phyloP scores from a whole-genome alignment of 2,329 filamentous ascomycete species.

The Pseudofabraea citricarpa region DNA sequence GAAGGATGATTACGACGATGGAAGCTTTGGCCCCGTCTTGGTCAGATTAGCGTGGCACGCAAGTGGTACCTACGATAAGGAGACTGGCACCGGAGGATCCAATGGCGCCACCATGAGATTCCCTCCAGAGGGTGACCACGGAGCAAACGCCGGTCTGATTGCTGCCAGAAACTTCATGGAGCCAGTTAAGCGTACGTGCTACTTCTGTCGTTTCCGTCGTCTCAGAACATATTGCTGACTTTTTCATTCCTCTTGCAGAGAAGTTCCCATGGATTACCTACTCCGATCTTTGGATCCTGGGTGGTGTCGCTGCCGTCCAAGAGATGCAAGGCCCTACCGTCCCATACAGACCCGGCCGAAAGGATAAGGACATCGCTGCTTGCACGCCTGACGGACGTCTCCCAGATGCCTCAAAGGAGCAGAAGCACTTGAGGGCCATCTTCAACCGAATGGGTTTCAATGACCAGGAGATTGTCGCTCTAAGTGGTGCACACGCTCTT shows the following conservation, averaged over 20 bases:
- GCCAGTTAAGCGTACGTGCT: conserved; percentile 74
- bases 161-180: conserved; percentile 88
- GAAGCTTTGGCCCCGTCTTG: conserved; percentile 89
- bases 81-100: conserved; percentile 83
- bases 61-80: conserved; percentile 86
- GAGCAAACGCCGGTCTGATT: conserved; percentile 87
- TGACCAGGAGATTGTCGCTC: conserved; percentile 92
- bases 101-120: conserved; percentile 98
- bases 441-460: conserved; percentile 98
- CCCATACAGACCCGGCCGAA: conserved; percentile 82
- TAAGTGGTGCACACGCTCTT: conserved; percentile 79
- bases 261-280: conserved; percentile 95
- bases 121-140: conserved; percentile 80
- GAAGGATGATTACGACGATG: conserved; percentile 93
- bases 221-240: conserved; percentile 12
- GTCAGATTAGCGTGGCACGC: conserved; percentile 91
- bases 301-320: conserved; percentile 79
- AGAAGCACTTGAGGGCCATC: conserved; percentile 81
- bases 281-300: conserved; percentile 95
- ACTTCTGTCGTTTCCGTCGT: neutral
- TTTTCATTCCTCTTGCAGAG: conserved; percentile 34
- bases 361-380: conserved; percentile 71
- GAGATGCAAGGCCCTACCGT: conserved; percentile 90
- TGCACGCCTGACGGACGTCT: conserved; percentile 94
- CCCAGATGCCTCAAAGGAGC: conserved; percentile 74